Evolutionary conservation across 2,329 filamentous ascomycete genomes (phyloP).

Genomic region (Paraconiothyrium sp.): DNA sequence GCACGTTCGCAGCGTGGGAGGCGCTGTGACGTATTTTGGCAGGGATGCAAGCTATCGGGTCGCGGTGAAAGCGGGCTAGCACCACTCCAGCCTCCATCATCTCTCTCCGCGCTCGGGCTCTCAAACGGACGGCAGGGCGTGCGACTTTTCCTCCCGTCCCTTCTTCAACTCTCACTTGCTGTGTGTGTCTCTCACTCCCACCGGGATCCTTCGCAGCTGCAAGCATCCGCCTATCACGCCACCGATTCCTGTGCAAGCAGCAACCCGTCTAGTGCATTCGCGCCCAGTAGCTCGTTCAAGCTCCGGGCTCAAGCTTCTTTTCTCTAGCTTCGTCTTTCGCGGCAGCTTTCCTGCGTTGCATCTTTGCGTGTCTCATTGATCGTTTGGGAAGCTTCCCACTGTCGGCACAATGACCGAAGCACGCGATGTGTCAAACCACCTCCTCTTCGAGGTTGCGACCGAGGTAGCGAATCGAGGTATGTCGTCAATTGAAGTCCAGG

Average conservation of each 20-base stretch:
- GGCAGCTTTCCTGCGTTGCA: slow-evolving; percentile 8
- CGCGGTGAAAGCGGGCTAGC: slow-evolving; percentile 20
- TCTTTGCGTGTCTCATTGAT: slow-evolving; percentile 21
- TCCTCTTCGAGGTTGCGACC: slow-evolving; percentile 95
- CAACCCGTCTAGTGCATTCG: slow-evolving; percentile 40
- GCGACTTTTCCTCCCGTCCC: slow-evolving; percentile 19
- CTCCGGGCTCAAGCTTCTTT: slow-evolving; percentile 23
- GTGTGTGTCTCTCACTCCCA: slow-evolving; percentile 19
- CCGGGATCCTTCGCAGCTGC: background rate
- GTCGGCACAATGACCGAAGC: slow-evolving; percentile 40
- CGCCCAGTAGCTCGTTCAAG: slow-evolving; percentile 36
- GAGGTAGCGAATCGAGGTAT: slow-evolving; percentile 96
- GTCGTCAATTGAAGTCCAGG: slow-evolving; percentile 18
- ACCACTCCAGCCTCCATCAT: slow-evolving; percentile 32
- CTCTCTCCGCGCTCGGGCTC: slow-evolving; percentile 27
- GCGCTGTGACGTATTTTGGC: slow-evolving; percentile 30
- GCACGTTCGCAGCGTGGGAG: background rate
- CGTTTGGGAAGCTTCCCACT: slow-evolving; percentile 11
- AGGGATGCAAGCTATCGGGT: slow-evolving; percentile 26
- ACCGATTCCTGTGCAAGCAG: slow-evolving; percentile 22
- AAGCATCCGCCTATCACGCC: slow-evolving; percentile 1
- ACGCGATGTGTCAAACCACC: slow-evolving; percentile 89
- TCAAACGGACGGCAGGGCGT: slow-evolving; percentile 26
- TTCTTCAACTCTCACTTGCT: slow-evolving; percentile 6
- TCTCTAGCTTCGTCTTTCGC: slow-evolving; percentile 1